A percentile compares a stretch with the other conserved stretches of the same genome.
These are phyloP conservation scores for Phylloporus rhodoxanthus DNA, from an alignment of 768 basidiomycete genomes.

Conservation along the genomic window DNA sequence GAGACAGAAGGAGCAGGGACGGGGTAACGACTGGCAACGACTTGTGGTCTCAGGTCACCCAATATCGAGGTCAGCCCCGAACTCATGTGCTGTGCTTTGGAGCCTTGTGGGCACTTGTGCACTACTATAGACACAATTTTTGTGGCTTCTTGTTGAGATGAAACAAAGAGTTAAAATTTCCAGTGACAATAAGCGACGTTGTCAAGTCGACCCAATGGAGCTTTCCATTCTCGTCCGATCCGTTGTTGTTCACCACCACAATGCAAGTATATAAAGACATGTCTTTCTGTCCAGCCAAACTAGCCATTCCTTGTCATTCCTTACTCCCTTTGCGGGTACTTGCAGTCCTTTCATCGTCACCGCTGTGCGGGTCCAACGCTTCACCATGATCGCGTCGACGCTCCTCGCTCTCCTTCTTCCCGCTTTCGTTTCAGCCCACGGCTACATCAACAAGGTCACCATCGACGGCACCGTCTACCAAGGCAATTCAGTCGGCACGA, in stretches of 20 bases:
- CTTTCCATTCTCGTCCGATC: neutral
- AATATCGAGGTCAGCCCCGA: no score
- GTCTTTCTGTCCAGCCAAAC: neutral
- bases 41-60: no score
- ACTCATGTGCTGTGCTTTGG: no score
- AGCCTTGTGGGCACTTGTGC: no score
- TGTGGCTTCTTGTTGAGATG: neutral
- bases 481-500: slow-evolving; percentile 29
- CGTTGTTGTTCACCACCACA: neutral
- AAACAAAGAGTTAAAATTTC: neutral
- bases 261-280: neutral
- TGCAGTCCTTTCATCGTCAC: slow-evolving; percentile 1
- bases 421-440: slow-evolving; percentile 26
- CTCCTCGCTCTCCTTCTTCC: slow-evolving; percentile 17
- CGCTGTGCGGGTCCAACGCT: slow-evolving; percentile 21
- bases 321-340: neutral
- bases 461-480: slow-evolving; percentile 27
- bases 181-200: neutral
- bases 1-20: no score
- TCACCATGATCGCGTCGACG: slow-evolving; percentile 12
- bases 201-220: neutral
- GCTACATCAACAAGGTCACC: slow-evolving; percentile 24
- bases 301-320: neutral
- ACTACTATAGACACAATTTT: no score
- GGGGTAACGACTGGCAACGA: no score